These are phyloP conservation scores for Kodamaea kaohsiungensis DNA, from an alignment of 805 yeast species.

Conservation along the genomic window DNA sequence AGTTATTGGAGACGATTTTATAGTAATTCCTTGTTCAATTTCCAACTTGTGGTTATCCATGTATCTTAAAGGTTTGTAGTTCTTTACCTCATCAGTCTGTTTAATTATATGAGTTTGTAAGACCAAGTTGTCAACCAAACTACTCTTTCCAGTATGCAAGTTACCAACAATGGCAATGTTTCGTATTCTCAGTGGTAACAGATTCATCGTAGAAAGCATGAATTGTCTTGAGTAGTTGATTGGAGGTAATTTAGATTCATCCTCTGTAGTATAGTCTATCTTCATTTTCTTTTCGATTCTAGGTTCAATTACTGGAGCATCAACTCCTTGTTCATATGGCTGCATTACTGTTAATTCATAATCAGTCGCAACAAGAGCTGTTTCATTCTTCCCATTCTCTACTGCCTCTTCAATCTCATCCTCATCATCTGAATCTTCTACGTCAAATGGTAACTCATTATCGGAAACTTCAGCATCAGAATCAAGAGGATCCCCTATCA, in stretches of 20 bases:
- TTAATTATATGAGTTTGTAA: constrained; percentile 57
- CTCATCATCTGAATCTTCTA: constrained; percentile 28
- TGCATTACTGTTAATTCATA: constrained; percentile 54
- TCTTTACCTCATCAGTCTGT: constrained; percentile 26
- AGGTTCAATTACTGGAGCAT: constrained; percentile 69
- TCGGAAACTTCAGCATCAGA: constrained; percentile 31
- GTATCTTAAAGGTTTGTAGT: constrained; percentile 55
- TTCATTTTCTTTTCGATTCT: constrained; percentile 39
- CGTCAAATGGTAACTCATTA: constrained; percentile 12
- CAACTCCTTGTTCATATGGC: constrained; percentile 23
- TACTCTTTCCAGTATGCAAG: constrained; percentile 83
- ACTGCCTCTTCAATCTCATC: constrained; percentile 2
- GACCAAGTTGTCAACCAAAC: constrained; percentile 68
- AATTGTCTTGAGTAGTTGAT: constrained; percentile 64
- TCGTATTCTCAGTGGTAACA: constrained; percentile 63
- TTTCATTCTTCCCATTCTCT: constrained; percentile 10
- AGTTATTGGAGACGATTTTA: constrained; percentile 63
- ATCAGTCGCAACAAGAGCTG: neutral
- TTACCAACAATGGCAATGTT: constrained; percentile 82
- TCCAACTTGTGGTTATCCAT: constrained; percentile 75
- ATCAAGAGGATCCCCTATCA: constrained; percentile 52
- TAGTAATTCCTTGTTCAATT: constrained; percentile 65
- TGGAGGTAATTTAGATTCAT: constrained; percentile 48
- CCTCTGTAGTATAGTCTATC: constrained; percentile 28
- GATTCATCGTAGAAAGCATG: constrained; percentile 46